Evolutionary conservation across 345 rosid genomes (phyloP), one percentile per base, ranked within the genome.

Genomic region (Ceriops tagal): DNA sequence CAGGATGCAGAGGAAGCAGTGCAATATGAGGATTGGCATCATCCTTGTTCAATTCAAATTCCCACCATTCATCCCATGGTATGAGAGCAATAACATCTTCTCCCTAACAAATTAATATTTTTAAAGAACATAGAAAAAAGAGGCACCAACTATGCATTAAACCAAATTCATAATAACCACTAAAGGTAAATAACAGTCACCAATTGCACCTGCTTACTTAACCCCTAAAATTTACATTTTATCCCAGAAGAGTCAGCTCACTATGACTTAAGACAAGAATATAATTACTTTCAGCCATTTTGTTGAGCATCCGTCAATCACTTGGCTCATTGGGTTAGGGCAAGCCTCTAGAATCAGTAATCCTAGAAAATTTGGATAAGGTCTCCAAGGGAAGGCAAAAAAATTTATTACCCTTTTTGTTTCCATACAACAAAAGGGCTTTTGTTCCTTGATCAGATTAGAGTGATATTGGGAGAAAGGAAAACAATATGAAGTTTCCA

Each of bases 11-110:
- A 35, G 97, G 99, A 80, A 96, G 91, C 81, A 92, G 77, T 31
- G 96, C 93, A 47, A 96, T 87, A 62, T 96, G 99, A 3, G 98
- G 99, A 79, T 90, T 84, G 21, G 98, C 73, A 58, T 96, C 91
- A 78, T 96, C 98, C 78, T 83, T 89, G 62, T 83, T 92, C 71
- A 82, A 86, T 81, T 96, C 99, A 77, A 89, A 92, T 34, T 96
- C 93, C 99, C 98, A 96, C 99, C 99, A 92, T 79, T 96, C 96
- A 31, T 92, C 99, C 99, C 99, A 96, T 32, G 98, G 90, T 65
- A 92, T 24, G 65, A 92, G 34, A 19, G 96, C 92, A 77, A 92
- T 77, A 43, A 92, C 71, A 82, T 92, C 96, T 83, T 90, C 91
- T 72, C 99, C 98, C 99, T 92, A 70, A 47, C 3, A 69, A 10